Evolutionary conservation across 768 basidiomycete species (phyloP).

Genomic region (Pisolithus tinctorius): DNA sequence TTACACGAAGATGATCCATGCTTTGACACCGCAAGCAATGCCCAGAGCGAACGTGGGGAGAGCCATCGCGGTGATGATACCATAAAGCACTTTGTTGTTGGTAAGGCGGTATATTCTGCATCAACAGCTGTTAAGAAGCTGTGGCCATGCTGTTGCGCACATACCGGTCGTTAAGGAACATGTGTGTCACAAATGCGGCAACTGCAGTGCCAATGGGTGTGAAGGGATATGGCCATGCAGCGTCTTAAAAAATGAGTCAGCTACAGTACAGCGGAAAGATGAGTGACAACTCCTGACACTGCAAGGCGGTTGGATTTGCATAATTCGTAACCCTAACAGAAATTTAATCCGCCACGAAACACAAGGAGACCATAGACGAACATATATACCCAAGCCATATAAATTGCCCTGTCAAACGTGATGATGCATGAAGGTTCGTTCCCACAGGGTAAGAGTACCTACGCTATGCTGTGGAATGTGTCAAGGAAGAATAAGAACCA

Average conservation of each 20-base stretch:
- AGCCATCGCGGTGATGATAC: constrained; percentile 28
- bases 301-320: not conserved
- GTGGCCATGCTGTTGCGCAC: not conserved
- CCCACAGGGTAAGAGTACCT: not conserved
- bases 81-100: constrained; percentile 14
- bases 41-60: constrained; percentile 36
- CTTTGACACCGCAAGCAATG: constrained; percentile 36
- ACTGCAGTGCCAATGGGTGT: constrained; percentile 40
- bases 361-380: constrained; percentile 3
- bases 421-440: not conserved
- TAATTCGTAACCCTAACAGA: not conserved
- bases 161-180: constrained; percentile 39
- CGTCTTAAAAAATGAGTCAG: constrained; percentile 18
- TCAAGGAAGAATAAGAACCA: constrained; percentile 29
- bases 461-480: constrained; percentile 29
- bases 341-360: not conserved
- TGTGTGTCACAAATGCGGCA: constrained; percentile 40
- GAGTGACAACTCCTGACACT: not conserved
- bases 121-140: not conserved
- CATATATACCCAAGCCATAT: constrained; percentile 30
- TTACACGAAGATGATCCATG: constrained; percentile 36
- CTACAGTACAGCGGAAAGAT: not conserved
- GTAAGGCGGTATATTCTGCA: not conserved
- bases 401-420: constrained; percentile 17
- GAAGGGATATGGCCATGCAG: constrained; percentile 43